These are phyloP conservation scores for Capsella rubella DNA, from an alignment of 441 rosid genomes.

Conservation along the genomic window DNA sequence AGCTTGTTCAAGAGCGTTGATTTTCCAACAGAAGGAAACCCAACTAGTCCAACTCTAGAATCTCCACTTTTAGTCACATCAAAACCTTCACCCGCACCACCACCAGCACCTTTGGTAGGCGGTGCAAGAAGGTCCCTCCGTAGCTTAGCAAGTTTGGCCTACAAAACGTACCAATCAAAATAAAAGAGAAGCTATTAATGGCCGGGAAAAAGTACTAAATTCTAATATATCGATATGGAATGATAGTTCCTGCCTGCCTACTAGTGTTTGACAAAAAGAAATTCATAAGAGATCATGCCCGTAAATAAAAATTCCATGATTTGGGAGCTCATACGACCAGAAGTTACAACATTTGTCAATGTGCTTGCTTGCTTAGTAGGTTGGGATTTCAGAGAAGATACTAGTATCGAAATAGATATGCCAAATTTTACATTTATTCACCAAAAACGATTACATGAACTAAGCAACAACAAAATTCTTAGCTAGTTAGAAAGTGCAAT, in stretches of 20 bases:
- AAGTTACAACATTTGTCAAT: background rate
- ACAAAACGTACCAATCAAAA: conserved; percentile 19
- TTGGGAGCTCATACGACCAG: background rate
- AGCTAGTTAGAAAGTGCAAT: background rate
- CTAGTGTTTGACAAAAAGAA: background rate
- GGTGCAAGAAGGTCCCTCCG: conserved; percentile 95
- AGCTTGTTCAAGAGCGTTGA: conserved; percentile 92
- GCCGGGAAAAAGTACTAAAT: background rate
- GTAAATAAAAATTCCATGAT: background rate
- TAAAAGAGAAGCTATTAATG: background rate
- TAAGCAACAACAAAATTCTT: background rate
- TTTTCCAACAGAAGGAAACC: conserved; percentile 97
- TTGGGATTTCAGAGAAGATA: too few relatives aligned
- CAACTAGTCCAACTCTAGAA: conserved; percentile 95
- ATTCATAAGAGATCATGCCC: conserved; percentile 1
- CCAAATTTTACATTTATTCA: too few relatives aligned
- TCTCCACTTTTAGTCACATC: conserved; percentile 98
- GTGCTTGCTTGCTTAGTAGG: too few relatives aligned
- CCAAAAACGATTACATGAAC: background rate
- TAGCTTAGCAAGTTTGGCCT: conserved; percentile 97
- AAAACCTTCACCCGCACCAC: conserved; percentile 92
- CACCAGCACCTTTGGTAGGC: conserved; percentile 86
- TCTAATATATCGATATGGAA: background rate
- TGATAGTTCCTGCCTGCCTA: background rate
- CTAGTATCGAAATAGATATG: too few relatives aligned